Evolutionary conservation across 306 rosid genomes (phyloP).

Genomic region (Chamaecrista fasciculata): DNA sequence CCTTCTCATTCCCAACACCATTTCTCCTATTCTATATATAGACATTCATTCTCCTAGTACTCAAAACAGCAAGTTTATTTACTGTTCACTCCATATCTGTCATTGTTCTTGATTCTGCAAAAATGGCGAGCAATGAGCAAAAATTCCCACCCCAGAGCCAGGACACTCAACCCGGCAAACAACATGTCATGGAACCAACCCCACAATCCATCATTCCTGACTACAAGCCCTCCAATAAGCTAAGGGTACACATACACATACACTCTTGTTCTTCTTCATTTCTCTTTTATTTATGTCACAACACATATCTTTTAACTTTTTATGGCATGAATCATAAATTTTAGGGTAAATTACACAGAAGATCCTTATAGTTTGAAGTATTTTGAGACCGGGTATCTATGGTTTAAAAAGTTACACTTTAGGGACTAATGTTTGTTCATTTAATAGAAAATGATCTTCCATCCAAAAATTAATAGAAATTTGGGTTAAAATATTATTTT

Average conservation of each 20-base stretch:
- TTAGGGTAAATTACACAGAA: too few species aligned
- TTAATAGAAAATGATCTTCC: too few species aligned
- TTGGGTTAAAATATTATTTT: too few species aligned
- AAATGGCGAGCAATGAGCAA: constrained; percentile 35
- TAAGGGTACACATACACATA: constrained; percentile 31
- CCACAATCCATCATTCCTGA: constrained; percentile 43
- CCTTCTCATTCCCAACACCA: background rate
- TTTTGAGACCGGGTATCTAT: too few species aligned
- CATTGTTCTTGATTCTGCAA: constrained; percentile 5
- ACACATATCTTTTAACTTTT: too few species aligned
- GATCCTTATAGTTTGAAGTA: too few species aligned
- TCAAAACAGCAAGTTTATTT: too few species aligned
- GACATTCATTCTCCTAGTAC: too few species aligned
- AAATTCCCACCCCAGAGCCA: constrained; percentile 57
- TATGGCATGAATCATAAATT: too few species aligned
- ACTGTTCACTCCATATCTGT: background rate
- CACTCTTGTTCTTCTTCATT: background rate
- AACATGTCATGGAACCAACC: constrained; percentile 49
- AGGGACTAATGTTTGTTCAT: too few species aligned
- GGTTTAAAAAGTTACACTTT: too few species aligned
- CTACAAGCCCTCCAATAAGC: constrained; percentile 51
- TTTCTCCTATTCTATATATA: background rate
- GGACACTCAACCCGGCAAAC: constrained; percentile 51
- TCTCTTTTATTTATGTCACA: background rate
- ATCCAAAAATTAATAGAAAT: too few species aligned